A percentile compares a stretch with the other conserved stretches of the same genome.
Conservation (phyloP, 1,284 basidiomycete species). For the Pholiota adiposa region DNA sequence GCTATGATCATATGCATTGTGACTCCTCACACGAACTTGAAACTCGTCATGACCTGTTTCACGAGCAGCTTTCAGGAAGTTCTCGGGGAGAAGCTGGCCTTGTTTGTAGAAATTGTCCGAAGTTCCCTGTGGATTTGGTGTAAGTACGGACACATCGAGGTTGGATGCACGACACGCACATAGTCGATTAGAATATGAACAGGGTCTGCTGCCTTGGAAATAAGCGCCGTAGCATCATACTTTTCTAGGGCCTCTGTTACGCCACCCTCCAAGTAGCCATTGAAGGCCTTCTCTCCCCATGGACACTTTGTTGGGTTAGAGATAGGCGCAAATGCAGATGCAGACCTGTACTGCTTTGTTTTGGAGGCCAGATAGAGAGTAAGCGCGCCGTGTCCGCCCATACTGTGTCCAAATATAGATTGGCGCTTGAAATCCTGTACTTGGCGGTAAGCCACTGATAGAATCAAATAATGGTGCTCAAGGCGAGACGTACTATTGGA, state of each 20-base stretch:
- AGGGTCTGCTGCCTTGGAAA: slow-evolving; percentile 66
- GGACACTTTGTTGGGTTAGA: slow-evolving; percentile 86
- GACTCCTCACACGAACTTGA: slow-evolving; percentile 81
- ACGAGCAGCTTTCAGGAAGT: slow-evolving; percentile 80
- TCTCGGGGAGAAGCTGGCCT: slow-evolving; percentile 88
- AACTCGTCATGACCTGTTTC: slow-evolving; percentile 73
- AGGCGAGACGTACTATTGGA: slow-evolving; percentile 56
- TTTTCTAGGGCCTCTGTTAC: slow-evolving; percentile 71
- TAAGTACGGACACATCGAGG: neutral
- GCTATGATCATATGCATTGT: slow-evolving; percentile 92
- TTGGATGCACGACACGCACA: slow-evolving; percentile 45
- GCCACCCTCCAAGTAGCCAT: slow-evolving; percentile 85
- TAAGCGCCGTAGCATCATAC: slow-evolving; percentile 89
- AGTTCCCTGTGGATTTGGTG: slow-evolving; percentile 62
- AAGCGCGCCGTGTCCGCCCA: slow-evolving; percentile 97
- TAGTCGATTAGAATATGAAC: slow-evolving; percentile 87
- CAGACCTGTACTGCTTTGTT: slow-evolving; percentile 80
- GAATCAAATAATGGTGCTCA: neutral
- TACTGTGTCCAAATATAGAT: slow-evolving; percentile 84
- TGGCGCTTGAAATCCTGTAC: slow-evolving; percentile 68
- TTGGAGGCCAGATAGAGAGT: slow-evolving; percentile 84
- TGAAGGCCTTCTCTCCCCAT: slow-evolving; percentile 95
- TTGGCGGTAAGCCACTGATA: neutral
- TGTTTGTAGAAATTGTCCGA: slow-evolving; percentile 88
- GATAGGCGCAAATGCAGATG: slow-evolving; percentile 94